A percentile compares a stretch with the other conserved stretches of the same genome.
phyloP scores from a whole-genome alignment of 164 flowering plant species.

The Aristolochia contorta region DNA sequence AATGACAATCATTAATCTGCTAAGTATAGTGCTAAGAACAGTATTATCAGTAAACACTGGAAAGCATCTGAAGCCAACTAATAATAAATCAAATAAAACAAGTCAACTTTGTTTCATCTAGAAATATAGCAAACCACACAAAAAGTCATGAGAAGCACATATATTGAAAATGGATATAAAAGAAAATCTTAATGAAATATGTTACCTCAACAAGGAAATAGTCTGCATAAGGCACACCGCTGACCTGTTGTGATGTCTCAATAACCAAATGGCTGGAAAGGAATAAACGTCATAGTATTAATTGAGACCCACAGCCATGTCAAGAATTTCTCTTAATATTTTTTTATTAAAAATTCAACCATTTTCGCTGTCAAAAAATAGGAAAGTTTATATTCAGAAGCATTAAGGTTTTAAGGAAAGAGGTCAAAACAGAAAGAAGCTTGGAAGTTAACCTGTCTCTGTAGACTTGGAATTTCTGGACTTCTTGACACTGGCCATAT shows the following conservation, averaged over 20 bases:
- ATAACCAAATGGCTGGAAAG: constrained; percentile 68
- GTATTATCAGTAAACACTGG: too few species aligned
- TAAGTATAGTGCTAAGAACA: too few species aligned
- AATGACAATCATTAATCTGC: not conserved
- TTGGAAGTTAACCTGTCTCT: constrained; percentile 38
- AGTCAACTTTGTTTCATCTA: too few species aligned
- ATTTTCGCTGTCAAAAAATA: not conserved
- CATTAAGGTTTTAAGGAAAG: not conserved
- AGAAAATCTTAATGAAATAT: not conserved
- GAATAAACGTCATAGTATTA: constrained; percentile 3
- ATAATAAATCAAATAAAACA: too few species aligned
- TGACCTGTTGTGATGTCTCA: constrained; percentile 81
- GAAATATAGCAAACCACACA: too few species aligned
- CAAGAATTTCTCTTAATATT: not conserved
- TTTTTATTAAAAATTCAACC: not conserved
- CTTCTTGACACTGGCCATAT: constrained; percentile 69
- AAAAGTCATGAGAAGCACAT: not conserved
- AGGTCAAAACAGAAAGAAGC: too few species aligned
- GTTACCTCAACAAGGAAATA: constrained; percentile 85
- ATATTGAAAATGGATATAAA: not conserved
- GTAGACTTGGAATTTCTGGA: constrained; percentile 66
- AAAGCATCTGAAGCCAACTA: too few species aligned
- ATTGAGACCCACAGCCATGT: not conserved
- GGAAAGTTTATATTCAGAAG: not conserved
- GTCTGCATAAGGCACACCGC: constrained; percentile 85